These are phyloP conservation scores for Boeremia lycopersici DNA, from an alignment of 2,329 filamentous ascomycete genomes.

Conservation along the genomic window DNA sequence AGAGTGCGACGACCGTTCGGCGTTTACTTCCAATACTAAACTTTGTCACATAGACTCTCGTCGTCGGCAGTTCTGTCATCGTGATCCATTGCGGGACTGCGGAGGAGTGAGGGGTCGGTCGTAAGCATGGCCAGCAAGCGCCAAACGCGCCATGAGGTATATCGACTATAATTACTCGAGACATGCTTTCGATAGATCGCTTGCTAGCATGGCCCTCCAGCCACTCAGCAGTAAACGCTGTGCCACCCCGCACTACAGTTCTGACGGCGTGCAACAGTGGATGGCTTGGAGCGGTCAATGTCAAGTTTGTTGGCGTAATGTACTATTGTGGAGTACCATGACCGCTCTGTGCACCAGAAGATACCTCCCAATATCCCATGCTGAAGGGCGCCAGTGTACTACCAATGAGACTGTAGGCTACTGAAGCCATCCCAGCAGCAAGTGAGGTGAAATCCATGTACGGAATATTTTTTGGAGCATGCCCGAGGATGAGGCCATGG, in stretches of 20 bases:
- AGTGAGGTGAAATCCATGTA: neutral
- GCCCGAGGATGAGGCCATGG: constrained; percentile 8
- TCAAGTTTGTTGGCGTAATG: constrained; percentile 2
- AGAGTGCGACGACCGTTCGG: neutral
- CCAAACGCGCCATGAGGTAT: constrained; percentile 9
- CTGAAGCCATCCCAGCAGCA: neutral
- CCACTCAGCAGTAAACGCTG: constrained; percentile 5
- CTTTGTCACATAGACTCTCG: neutral
- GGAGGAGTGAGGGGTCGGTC: neutral
- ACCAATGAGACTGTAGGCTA: neutral
- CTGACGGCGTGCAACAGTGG: constrained; percentile 1
- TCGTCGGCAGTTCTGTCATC: neutral
- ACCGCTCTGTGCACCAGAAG: neutral
- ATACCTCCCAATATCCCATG: neutral
- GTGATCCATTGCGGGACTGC: neutral
- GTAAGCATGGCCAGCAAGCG: constrained; percentile 10
- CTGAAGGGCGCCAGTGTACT: neutral
- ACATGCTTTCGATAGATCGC: constrained; percentile 12
- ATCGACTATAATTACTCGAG: constrained; percentile 9
- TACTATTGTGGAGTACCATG: constrained; percentile 9
- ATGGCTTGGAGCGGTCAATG: constrained; percentile 4
- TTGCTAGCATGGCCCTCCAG: constrained; percentile 5
- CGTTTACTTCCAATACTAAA: neutral
- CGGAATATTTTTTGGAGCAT: neutral
- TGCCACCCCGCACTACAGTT: constrained; percentile 4